Conservation (phyloP, 2,329 filamentous ascomycete species). For the Coniella vitis region DNA sequence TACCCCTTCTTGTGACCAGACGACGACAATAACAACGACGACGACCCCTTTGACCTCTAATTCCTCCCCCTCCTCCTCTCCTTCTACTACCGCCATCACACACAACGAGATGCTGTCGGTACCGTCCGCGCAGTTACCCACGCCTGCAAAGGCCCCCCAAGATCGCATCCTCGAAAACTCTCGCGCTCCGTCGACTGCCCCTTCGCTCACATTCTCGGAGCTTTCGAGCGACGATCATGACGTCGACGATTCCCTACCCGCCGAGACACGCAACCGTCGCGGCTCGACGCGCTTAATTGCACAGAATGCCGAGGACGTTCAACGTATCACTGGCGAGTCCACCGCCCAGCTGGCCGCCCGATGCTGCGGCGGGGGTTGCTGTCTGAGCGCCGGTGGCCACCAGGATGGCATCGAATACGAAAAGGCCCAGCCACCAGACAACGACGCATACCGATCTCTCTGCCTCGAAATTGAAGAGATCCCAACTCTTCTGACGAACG, state of each 20-base stretch:
- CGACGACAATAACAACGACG: too few species aligned
- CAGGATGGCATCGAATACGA: constrained; percentile 45
- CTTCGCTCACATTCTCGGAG: constrained; percentile 57
- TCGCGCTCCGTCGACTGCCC: constrained; percentile 43
- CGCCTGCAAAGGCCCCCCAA: constrained; percentile 24
- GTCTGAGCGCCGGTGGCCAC: constrained; percentile 42
- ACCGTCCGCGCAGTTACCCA: constrained; percentile 26
- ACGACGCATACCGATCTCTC: constrained; percentile 75
- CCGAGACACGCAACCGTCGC: constrained; percentile 46
- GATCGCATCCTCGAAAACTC: constrained; percentile 34
- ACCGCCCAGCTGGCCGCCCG: constrained; percentile 54
- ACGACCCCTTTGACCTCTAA: too few species aligned
- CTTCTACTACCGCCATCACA: too few species aligned
- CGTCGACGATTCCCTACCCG: constrained; percentile 40
- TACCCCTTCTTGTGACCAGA: constrained; percentile 8
- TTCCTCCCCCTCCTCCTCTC: too few species aligned
- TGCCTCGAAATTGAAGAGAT: constrained; percentile 70
- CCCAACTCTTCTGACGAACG: constrained; percentile 63
- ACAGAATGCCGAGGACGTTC: constrained; percentile 55
- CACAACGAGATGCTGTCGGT: constrained; percentile 6
- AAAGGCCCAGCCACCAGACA: constrained; percentile 59
- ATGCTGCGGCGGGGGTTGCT: constrained; percentile 60
- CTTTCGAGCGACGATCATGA: constrained; percentile 48
- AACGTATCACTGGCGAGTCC: constrained; percentile 57
- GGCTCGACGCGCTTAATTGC: constrained; percentile 64